These are phyloP conservation scores for Hemileccinum rubropunctum DNA, from an alignment of 768 basidiomycete species.

Conservation along the genomic window DNA sequence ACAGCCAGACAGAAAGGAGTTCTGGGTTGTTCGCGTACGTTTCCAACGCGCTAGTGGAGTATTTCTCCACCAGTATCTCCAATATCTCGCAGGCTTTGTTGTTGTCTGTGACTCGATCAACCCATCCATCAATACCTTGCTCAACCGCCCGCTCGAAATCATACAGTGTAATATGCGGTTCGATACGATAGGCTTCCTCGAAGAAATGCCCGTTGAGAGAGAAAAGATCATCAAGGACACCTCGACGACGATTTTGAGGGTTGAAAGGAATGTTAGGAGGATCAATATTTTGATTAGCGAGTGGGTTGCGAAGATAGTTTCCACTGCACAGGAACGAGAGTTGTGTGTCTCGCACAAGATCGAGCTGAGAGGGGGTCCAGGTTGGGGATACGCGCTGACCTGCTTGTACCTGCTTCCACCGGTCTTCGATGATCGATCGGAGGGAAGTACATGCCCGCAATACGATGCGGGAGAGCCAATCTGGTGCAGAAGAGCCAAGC, in stretches of 20 bases:
- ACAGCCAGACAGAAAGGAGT: too few species aligned
- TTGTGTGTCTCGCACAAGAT: neutral
- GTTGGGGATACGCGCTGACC: neutral
- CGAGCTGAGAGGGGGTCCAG: neutral
- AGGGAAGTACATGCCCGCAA: neutral
- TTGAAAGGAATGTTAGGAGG: neutral
- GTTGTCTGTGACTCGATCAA: slow-evolving; percentile 7
- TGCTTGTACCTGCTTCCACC: neutral
- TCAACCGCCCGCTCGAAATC: slow-evolving; percentile 33
- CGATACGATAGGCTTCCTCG: neutral
- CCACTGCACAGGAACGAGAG: neutral
- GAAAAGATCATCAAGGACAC: slow-evolving; percentile 1
- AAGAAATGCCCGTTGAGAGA: slow-evolving; percentile 5
- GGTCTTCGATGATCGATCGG: neutral
- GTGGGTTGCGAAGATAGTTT: neutral
- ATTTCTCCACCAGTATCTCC: slow-evolving; percentile 7
- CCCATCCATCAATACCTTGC: slow-evolving; percentile 32
- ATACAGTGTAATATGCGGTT: slow-evolving; percentile 17
- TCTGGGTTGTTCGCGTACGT: neutral
- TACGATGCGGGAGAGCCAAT: neutral
- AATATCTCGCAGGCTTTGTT: neutral
- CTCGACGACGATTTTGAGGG: neutral
- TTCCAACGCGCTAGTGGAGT: slow-evolving; percentile 23
- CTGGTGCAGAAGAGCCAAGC: neutral
- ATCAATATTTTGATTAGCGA: neutral